phyloP scores from a whole-genome alignment of 805 yeast species.

The Sugiyamaella qingdaonensis region DNA sequence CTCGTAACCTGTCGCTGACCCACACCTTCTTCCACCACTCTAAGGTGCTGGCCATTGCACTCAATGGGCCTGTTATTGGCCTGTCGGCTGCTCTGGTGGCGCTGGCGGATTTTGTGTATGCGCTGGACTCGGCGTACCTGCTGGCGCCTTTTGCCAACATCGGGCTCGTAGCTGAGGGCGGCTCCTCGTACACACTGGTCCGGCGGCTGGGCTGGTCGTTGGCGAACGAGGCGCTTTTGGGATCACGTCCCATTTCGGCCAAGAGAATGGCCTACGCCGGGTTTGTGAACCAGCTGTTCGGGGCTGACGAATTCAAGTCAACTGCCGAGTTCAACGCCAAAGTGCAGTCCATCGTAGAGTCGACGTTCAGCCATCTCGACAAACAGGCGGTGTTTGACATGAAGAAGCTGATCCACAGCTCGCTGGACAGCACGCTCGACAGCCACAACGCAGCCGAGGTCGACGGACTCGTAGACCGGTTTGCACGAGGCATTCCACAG shows the following conservation, averaged over 20 bases:
- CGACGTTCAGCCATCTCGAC: conserved; percentile 43
- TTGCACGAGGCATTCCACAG: conserved; percentile 74
- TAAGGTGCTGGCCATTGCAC: conserved; percentile 65
- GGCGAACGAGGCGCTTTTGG: conserved; percentile 68
- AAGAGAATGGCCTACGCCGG: conserved; percentile 55
- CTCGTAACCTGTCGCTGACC: conserved; percentile 68
- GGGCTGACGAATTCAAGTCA: conserved; percentile 32
- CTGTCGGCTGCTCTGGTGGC: conserved; percentile 68
- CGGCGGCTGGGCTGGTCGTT: conserved; percentile 66
- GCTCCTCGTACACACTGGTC: conserved; percentile 62
- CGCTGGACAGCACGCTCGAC: conserved; percentile 36
- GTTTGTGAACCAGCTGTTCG: conserved; percentile 55
- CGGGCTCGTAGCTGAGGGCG: conserved; percentile 83
- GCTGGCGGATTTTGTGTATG: conserved; percentile 73
- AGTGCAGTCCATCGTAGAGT: conserved; percentile 39
- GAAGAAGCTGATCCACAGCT: conserved; percentile 40
- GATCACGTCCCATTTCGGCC: conserved; percentile 62
- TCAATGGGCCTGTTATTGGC: conserved; percentile 88
- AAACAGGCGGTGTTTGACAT: conserved; percentile 42
- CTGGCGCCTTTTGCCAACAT: conserved; percentile 76
- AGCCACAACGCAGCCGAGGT: conserved; percentile 62
- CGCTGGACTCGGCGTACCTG: conserved; percentile 52
- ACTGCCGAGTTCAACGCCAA: conserved; percentile 46
- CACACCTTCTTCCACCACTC: conserved; percentile 64
- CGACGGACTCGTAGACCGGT: conserved; percentile 60